A percentile compares a stretch with the other conserved stretches of the same genome.
Conservation (phyloP, 768 basidiomycete species). For the Lentinula lateritia region DNA sequence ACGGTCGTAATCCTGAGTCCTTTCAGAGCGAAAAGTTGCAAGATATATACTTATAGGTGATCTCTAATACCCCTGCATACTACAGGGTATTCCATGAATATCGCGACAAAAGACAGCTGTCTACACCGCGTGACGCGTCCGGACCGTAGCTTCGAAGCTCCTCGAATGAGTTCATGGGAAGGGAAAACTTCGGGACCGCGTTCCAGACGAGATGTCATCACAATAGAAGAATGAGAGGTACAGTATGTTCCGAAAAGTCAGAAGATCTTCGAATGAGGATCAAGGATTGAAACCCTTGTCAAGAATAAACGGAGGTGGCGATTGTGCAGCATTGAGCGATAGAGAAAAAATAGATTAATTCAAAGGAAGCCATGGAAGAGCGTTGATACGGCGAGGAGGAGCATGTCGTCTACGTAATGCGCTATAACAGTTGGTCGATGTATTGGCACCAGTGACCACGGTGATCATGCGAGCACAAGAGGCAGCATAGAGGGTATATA, state of each 20-base stretch:
- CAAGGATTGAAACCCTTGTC: not conserved
- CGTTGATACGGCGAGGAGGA: not conserved
- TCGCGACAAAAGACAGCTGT: not conserved
- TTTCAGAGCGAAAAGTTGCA: not conserved
- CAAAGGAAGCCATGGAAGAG: not conserved
- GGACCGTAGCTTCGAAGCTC: not conserved
- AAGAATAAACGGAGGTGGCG: not conserved
- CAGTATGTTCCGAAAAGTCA: not conserved
- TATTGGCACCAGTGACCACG: too few relatives aligned
- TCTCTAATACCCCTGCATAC: not conserved
- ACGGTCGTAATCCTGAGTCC: not conserved
- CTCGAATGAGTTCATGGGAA: not conserved
- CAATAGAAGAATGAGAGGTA: not conserved
- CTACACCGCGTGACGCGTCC: not conserved
- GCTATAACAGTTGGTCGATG: too few relatives aligned
- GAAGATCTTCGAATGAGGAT: not conserved
- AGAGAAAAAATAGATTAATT: not conserved
- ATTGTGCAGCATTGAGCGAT: not conserved
- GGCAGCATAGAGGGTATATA: not conserved
- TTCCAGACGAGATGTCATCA: not conserved
- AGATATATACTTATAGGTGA: not conserved
- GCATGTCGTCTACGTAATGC: too few relatives aligned
- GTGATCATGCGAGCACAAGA: not conserved
- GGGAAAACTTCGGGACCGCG: not conserved
- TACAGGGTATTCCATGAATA: not conserved